phyloP scores from a whole-genome alignment of 495 filamentous ascomycete species.

The Cladorrhinum samala region DNA sequence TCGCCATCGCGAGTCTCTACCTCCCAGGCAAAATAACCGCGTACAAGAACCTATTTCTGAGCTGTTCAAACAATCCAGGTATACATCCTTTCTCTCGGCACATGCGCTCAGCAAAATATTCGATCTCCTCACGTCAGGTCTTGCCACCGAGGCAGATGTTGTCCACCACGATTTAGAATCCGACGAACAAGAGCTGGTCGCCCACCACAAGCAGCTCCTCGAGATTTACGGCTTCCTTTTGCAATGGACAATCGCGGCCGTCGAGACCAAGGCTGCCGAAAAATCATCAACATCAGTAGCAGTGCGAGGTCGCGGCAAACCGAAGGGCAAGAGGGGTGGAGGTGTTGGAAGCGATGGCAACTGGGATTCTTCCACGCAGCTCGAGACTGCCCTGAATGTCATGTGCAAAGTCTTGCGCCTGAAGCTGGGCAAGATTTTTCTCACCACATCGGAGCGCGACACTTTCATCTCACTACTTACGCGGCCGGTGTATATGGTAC shows the following conservation, averaged over 20 bases:
- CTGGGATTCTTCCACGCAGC: conserved; percentile 84
- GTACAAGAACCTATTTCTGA: conserved; percentile 46
- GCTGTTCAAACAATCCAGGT: conserved; percentile 67
- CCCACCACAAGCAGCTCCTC: conserved; percentile 81
- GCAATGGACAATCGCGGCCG: conserved; percentile 88
- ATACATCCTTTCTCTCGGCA: conserved; percentile 70
- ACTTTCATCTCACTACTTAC: conserved; percentile 92
- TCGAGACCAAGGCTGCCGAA: conserved; percentile 89
- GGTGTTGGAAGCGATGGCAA: conserved; percentile 64
- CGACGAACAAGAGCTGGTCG: conserved; percentile 80
- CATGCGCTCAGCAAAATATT: conserved; percentile 86
- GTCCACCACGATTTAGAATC: conserved; percentile 80
- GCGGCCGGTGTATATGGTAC: conserved; percentile 83
- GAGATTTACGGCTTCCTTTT: conserved; percentile 93
- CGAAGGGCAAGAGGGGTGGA: conserved; percentile 61
- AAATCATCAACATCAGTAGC: conserved; percentile 67
- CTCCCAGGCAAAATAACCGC: conserved; percentile 5
- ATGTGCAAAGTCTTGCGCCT: conserved; percentile 96
- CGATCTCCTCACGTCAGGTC: conserved; percentile 83
- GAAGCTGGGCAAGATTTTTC: conserved; percentile 84
- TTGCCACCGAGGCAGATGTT: conserved; percentile 87
- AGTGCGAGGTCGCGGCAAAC: conserved; percentile 70
- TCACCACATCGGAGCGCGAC: conserved; percentile 94
- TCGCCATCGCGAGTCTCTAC: conserved; percentile 1
- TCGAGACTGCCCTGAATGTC: conserved; percentile 79